Evolutionary conservation across 1,284 basidiomycete species (phyloP), one percentile per base, ranked within the genome.

Genomic region (Malassezia obtusa): DNA sequence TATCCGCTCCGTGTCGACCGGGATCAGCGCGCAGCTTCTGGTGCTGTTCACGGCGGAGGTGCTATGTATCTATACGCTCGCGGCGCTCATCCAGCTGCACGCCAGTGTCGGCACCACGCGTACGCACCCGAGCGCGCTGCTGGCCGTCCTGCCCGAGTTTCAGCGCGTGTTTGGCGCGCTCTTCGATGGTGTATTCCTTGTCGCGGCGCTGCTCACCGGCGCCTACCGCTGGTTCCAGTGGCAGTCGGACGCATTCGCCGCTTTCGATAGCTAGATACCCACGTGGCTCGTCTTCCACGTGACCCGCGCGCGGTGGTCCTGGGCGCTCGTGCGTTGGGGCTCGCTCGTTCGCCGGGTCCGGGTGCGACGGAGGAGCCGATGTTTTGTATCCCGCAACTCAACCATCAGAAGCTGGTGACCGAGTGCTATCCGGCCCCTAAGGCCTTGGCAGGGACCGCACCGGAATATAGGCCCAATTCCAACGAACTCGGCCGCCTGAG

Each of bases 401-500:
- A 87, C 77, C 89, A 91, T 77, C 81, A 87, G 68, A 82, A 83
- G 62, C 84, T 94, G 58, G 82, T 96, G 69, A 81, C 83, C 55
- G 84, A 87, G 51, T 95, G 90, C 76, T 96, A 94, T 75, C 92
- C 92, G 6, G 81, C 85, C 2, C 78, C 83, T 51, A 86, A 89
- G 62, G 80, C 84, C 9, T 80, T 92, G 39, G 76, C 84, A 43
- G 82, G 84, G 26, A 80, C 86, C 9, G 85, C 81, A 24, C 84
- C 87, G 31, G 85, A 87, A 50, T 92, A 84, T 50, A 59, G 69
- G 28, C 70, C 73, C 43, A 74, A 72, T 51, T 58, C 64, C 43
- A 90, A 94, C 74, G 90, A 95, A 69, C 80, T 95, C 30, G 89
- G 87, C 50, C 83, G 86, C 41, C 80, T 98, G 58, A 88, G 87